Evolutionary conservation across 768 basidiomycete genomes (phyloP), one percentile per base, ranked within the genome.

Genomic region (Chiua virens): DNA sequence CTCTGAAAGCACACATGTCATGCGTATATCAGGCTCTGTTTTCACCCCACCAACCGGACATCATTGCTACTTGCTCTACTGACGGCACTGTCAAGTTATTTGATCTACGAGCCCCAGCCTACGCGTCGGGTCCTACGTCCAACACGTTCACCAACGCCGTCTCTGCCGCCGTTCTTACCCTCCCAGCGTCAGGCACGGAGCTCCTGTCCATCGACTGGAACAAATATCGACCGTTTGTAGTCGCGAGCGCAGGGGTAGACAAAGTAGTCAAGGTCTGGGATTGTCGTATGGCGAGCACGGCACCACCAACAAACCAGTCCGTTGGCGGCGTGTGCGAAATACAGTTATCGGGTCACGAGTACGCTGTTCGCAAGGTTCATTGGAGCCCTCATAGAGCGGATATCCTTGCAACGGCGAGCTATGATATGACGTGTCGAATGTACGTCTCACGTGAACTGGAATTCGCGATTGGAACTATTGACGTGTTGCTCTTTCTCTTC

Each of bases 351-450:
- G 93, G 93, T 7, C 93, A 96, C 61, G 92, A 93, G 70, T 95
- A 92, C 62, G 93, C 93, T 3, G 82, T 95, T 39, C 76, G 93
- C 37, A 89, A 89, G 65, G 81, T 96, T 4, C 88, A 91, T 55
- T 96, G 93, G 92, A 86, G 86, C 64, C 89, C 89, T 35, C 89
- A 92, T 72, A 74, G 78, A 23, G 72, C 83, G 4, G 86, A 89
- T 53, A 61, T 89, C 14, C 73, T 91, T 20, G 86, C 87, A 14
- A 81, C 79, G 30, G 79, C 81, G 35, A 86, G 88, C 61, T 95
- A 98, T 71, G 96, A 98, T 65, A 98, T 98, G 96, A 93, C 93
- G 1, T 92, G 88, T 69, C 78, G 92, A 67, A 78, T 95, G 88
- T 97, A 75, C 65, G 86, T 79, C 27, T 11, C 44, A 27, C 25